A percentile compares a stretch with the other conserved stretches of the same genome.
These are phyloP conservation scores for Capronia epimyces DNA, from an alignment of 2,329 filamentous ascomycete species.

Conservation along the genomic window DNA sequence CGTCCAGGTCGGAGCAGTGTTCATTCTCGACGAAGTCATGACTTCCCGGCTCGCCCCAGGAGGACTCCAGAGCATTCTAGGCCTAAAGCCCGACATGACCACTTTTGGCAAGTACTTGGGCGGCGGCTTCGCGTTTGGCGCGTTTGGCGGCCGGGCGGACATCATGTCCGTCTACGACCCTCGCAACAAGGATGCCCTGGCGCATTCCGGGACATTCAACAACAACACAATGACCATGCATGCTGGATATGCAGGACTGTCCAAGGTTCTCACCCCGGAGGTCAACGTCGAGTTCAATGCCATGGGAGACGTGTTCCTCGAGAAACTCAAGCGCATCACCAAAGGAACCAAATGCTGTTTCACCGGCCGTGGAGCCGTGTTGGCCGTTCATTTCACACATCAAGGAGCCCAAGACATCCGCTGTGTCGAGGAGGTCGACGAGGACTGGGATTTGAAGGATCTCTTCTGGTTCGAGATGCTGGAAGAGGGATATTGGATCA, in stretches of 20 bases:
- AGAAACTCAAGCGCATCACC: constrained; percentile 12
- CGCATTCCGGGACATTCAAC: constrained; percentile 61
- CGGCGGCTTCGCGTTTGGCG: constrained; percentile 61
- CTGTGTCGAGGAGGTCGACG: not conserved
- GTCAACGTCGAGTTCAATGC: constrained; percentile 27
- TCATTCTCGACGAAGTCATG: constrained; percentile 68
- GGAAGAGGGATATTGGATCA: constrained; percentile 28
- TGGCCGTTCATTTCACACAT: constrained; percentile 28
- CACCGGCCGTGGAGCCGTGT: constrained; percentile 31
- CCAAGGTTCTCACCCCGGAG: constrained; percentile 20
- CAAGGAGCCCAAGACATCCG: constrained; percentile 2
- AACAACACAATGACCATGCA: constrained; percentile 60
- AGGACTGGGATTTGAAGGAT: constrained; percentile 20
- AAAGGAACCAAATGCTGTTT: constrained; percentile 23
- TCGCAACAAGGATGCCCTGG: constrained; percentile 34
- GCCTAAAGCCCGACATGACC: constrained; percentile 54
- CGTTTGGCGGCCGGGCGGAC: constrained; percentile 56
- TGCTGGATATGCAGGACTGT: constrained; percentile 44
- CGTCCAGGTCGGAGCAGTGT: constrained; percentile 34
- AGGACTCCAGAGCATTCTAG: constrained; percentile 42
- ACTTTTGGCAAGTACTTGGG: constrained; percentile 63
- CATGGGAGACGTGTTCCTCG: constrained; percentile 28
- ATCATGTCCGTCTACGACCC: constrained; percentile 57
- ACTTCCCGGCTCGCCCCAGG: constrained; percentile 54
- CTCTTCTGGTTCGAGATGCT: constrained; percentile 32